Evolutionary conservation across 2,329 filamentous ascomycete genomes (phyloP).

Genomic region (Botrytis elliptica): DNA sequence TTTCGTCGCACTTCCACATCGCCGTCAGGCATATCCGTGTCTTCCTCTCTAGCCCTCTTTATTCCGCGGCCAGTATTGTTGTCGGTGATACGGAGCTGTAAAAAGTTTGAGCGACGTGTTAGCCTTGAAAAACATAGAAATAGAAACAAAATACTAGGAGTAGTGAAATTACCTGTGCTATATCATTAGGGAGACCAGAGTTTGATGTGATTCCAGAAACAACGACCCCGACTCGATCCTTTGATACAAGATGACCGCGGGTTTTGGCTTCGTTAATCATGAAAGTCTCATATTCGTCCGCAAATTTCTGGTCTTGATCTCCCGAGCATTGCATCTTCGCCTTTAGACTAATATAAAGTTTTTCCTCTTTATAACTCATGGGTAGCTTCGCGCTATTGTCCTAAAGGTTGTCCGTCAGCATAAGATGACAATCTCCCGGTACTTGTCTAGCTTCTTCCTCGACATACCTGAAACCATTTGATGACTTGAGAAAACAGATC

Average conservation of each 20-base stretch:
- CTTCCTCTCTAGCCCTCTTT: not conserved
- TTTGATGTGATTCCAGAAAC: not conserved
- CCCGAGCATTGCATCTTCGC: not conserved
- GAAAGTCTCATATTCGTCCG: not conserved
- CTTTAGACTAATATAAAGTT: not conserved
- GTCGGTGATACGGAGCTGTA: not conserved
- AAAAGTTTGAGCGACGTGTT: not conserved
- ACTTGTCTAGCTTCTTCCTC: rapidly evolving
- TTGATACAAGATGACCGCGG: too few relatives aligned
- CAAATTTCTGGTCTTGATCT: not conserved
- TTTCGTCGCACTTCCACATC: not conserved
- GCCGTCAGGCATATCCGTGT: not conserved
- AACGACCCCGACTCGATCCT: not conserved
- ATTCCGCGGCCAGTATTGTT: not conserved
- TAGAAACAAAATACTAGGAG: rapidly evolving
- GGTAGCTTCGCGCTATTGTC: not conserved
- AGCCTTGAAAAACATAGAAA: not conserved
- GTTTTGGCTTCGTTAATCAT: not conserved
- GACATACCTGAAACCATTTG: not conserved
- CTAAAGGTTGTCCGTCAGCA: not conserved
- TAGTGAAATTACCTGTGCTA: not conserved
- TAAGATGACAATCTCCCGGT: rapidly evolving
- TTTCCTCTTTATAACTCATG: not conserved
- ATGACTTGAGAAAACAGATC: not conserved
- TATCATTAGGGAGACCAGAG: not conserved